Base-by-base conservation (phyloP, 2,329 filamentous ascomycete genomes). In the Bipolaris sorokiniana region DNA sequence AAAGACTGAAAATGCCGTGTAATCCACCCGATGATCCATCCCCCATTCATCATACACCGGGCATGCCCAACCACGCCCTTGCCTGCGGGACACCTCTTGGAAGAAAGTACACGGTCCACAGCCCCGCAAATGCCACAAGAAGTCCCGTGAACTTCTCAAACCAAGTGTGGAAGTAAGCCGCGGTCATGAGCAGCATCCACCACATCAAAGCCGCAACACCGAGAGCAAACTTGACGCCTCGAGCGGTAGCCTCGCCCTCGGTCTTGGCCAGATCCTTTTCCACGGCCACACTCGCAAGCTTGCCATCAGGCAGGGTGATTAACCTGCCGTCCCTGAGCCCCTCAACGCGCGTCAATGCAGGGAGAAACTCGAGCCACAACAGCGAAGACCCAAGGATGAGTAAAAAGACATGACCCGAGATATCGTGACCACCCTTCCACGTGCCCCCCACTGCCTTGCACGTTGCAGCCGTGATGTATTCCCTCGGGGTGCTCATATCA, bases 141-240 rank as follows among this genome's bases (percentile, higher is more conserved):
- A 82, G 65, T 0, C 81, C 81, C 15, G 81, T 83, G 49, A 82
- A 79, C 89, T 98, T 99, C 81, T 99, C 95, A 69, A 96, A 88
- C 93, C 94, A 98, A 0, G 95, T 99, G 77, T 99, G 95, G 72
- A 99, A 99, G 82, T 94, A 99, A 37, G 96, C 93, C 2, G 93
- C 93, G 38, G 95, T 99, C 95, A 99, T 99, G 59, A 98, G 82
- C 74, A 99, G 78, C 95, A 99, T 99, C 91, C 95, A 98, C 81
- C 88, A 85, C 71, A 89, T 91, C 71, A 97, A 69, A 0, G 78
- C 87, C 16, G 90, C 84, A 23, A 97, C 86, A 0, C 72, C 73
- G 73, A 84, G 60, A 66, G 79, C 65, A 69, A 79, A 78, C 61
- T 88, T 84, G 63, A 89, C 79, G 13, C 82, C 86, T 78, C 7